Evolutionary conservation across 177 flowering plant species (phyloP).

Genomic region (Telopea speciosissima): DNA sequence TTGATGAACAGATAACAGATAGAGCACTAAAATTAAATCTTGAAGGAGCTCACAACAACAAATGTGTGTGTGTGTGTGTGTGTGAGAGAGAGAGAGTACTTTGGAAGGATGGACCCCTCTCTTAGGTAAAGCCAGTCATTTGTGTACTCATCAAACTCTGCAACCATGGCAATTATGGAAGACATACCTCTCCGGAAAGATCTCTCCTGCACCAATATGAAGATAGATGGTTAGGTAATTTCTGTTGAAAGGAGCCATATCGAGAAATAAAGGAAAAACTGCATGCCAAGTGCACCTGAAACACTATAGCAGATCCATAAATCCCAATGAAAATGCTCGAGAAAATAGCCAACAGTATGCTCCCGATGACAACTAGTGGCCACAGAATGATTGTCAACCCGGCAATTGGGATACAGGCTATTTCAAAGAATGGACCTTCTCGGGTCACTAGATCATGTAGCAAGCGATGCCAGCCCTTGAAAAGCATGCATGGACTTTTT

Average conservation of each 20-base stretch:
- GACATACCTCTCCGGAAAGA: conserved; percentile 79
- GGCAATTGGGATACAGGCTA: conserved; percentile 89
- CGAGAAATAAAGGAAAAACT: not conserved
- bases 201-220: conserved; percentile 52
- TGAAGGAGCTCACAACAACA: not conserved
- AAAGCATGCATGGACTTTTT: conserved; percentile 83
- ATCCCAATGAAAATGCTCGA: conserved; percentile 72
- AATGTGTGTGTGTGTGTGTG: not conserved
- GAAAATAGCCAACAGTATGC: conserved; percentile 57
- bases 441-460: conserved; percentile 75
- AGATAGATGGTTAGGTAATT: conserved; percentile 4
- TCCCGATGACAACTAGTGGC: conserved; percentile 80
- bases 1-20: not conserved
- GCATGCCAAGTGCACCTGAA: conserved; percentile 48
- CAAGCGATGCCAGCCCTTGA: conserved; percentile 84
- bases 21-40: not conserved
- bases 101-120: conserved; percentile 84
- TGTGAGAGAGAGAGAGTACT: conserved; percentile 33
- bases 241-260: not conserved
- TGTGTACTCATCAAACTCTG: conserved; percentile 93
- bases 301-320: conserved; percentile 72
- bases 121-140: conserved; percentile 92
- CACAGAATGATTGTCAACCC: conserved; percentile 88
- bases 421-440: conserved; percentile 93
- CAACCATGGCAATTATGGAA: conserved; percentile 84